Conservation (phyloP, 1,284 basidiomycete species). For the Ustilago bromivora region DNA sequence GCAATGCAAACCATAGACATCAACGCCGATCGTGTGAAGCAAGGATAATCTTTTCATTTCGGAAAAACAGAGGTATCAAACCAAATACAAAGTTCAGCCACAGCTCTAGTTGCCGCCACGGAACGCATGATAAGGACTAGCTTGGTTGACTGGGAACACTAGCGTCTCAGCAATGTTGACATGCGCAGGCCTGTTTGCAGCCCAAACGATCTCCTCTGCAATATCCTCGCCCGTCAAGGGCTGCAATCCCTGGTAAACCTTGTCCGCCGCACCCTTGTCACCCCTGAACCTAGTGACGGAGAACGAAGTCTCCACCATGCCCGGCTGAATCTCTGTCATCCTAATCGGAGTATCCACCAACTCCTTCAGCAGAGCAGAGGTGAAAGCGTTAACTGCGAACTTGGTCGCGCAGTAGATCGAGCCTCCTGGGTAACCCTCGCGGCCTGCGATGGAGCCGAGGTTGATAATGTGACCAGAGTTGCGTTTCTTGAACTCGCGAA, state of each 20-base stretch:
- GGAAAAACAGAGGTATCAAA: neutral
- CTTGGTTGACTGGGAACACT: conserved; percentile 65
- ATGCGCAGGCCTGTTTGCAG: conserved; percentile 76
- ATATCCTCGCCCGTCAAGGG: conserved; percentile 66
- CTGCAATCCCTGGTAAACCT: conserved; percentile 66
- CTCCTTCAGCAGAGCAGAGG: conserved; percentile 83
- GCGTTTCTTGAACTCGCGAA: conserved; percentile 84
- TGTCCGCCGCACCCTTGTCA: conserved; percentile 53
- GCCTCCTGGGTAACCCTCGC: conserved; percentile 81
- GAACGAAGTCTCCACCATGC: conserved; percentile 82
- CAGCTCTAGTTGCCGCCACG: conserved; percentile 28
- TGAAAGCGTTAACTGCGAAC: conserved; percentile 89
- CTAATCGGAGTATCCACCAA: conserved; percentile 79
- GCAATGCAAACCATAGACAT: neutral
- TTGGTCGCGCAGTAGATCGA: conserved; percentile 75
- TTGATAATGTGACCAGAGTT: conserved; percentile 93
- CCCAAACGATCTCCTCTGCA: conserved; percentile 98
- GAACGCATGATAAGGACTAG: conserved; percentile 60
- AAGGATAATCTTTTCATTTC: neutral
- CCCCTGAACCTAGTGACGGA: conserved; percentile 59
- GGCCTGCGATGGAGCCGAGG: conserved; percentile 90
- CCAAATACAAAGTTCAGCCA: neutral
- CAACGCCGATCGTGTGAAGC: neutral
- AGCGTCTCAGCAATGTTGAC: conserved; percentile 66
- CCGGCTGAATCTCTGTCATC: conserved; percentile 72